Base-by-base conservation (phyloP, 2,329 filamentous ascomycete species). In the Bipolaris zeicola region DNA sequence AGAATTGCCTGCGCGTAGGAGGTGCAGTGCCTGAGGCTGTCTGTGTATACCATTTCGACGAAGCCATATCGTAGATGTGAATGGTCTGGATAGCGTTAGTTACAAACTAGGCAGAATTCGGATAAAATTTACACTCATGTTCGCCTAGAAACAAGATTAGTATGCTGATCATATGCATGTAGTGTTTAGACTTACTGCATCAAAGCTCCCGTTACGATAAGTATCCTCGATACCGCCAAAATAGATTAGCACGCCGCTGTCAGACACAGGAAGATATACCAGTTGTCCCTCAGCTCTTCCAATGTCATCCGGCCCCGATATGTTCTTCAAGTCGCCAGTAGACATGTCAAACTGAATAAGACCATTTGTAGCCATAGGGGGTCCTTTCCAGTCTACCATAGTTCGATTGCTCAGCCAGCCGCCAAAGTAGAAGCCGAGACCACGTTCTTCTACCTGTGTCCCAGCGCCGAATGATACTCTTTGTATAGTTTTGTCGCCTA, bases 381-480 rank as follows among this genome's bases (percentile, higher is more conserved):
- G 68, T 1, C 80, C 81, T 14, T 68, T 70, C 85, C 84, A 88
- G 7, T 78, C 78, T 0, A 80, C 75, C 1, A 80, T 77, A 1
- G 84, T 85, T 43, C 72, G 70, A 60, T 84, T 84, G 62, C 81
- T 86, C 55, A 84, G 75, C 81, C 83, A 89, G 38, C 87, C 87
- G 41, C 87, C 87, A 59, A 85, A 83, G 67, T 87, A 87, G 65
- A 83, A 89, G 1, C 82, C 85, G 55, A 83, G 76, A 10, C 83
- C 86, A 2, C 80, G 77, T 36, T 80, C 78, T 4, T 85, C 79
- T 8, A 86, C 78, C 2, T 82, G 80, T 8, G 82, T 79, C 11
- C 84, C 83, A 13, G 85, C 85, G 10, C 86, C 86, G 57, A 82
- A 87, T 5, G 84, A 81, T 2, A 84, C 78, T 6, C 82, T 74